Conservation (phyloP, 1,284 basidiomycete species). For the Boletus mariae region DNA sequence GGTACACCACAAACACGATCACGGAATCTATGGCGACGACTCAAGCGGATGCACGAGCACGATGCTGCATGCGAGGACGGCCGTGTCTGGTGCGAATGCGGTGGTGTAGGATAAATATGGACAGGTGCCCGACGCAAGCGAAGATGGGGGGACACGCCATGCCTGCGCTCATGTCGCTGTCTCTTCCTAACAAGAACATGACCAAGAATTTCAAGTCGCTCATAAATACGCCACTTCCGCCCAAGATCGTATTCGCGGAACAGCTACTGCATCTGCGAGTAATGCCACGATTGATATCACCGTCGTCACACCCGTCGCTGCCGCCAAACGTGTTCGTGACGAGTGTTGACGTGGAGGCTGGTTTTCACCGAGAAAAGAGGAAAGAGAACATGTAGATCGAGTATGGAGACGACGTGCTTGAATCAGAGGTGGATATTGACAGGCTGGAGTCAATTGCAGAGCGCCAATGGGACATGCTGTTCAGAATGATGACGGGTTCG, state of each 20-base stretch:
- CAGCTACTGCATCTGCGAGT: conserved; percentile 1
- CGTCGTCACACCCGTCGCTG: conserved; percentile 37
- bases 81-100: conserved; percentile 36
- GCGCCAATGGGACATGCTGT: conserved; percentile 9
- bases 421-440: conserved; percentile 6
- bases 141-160: neutral
- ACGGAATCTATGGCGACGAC: too few species aligned
- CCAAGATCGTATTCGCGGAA: conserved; percentile 56
- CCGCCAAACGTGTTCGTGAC: conserved; percentile 4
- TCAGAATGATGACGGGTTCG: too few species aligned
- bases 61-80: conserved; percentile 2
- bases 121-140: neutral
- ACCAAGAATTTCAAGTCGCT: conserved; percentile 60
- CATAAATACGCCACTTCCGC: conserved; percentile 44
- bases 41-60: conserved; percentile 15
- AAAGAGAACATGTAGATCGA: too few species aligned
- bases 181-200: conserved; percentile 71
- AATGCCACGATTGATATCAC: conserved; percentile 51
- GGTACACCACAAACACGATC: too few species aligned
- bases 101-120: conserved; percentile 9
- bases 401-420: neutral
- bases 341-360: too few species aligned
- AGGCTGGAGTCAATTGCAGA: conserved; percentile 13
- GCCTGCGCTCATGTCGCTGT: conserved; percentile 32
- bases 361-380: too few species aligned